phyloP scores from a whole-genome alignment of 805 yeast species.

The Cyberlindnera meyerae region DNA sequence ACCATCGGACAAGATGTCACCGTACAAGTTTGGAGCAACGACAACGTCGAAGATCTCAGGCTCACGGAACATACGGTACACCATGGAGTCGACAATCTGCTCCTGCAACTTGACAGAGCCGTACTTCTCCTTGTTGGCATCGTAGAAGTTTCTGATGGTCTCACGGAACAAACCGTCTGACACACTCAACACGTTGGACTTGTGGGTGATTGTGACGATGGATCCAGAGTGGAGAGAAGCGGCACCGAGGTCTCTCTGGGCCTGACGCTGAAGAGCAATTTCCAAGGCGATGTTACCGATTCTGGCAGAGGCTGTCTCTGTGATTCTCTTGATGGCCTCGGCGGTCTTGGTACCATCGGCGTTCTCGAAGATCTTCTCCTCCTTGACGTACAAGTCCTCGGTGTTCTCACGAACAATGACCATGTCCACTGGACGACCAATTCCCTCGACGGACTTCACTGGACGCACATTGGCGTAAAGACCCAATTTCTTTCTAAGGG shows the following conservation, averaged over 20 bases:
- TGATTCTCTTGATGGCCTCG: slow-evolving; percentile 95
- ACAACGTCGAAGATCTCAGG: slow-evolving; percentile 97
- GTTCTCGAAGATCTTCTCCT: slow-evolving; percentile 70
- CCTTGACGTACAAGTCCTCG: slow-evolving; percentile 94
- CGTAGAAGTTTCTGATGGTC: slow-evolving; percentile 44
- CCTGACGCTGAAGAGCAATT: slow-evolving; percentile 87
- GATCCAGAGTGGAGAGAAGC: slow-evolving; percentile 51
- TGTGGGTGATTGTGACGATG: slow-evolving; percentile 87
- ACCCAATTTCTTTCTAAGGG: slow-evolving; percentile 93
- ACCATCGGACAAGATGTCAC: slow-evolving; percentile 95
- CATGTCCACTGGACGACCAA: slow-evolving; percentile 90
- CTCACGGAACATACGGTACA: slow-evolving; percentile 96
- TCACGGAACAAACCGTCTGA: slow-evolving; percentile 97
- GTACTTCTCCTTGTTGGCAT: slow-evolving; percentile 53
- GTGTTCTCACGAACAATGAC: slow-evolving; percentile 98
- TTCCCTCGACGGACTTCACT: slow-evolving; percentile 85
- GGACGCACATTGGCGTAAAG: slow-evolving; percentile 97
- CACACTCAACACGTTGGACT: slow-evolving; percentile 88
- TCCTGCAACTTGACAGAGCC: slow-evolving; percentile 69
- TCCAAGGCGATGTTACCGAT: slow-evolving; percentile 91
- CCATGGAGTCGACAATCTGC: slow-evolving; percentile 99
- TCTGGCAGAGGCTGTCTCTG: slow-evolving; percentile 78
- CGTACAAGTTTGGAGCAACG: slow-evolving; percentile 97
- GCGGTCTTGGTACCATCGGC: slow-evolving; percentile 87
- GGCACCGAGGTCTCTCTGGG: slow-evolving; percentile 60